Evolutionary conservation across 208 protist species (phyloP), one percentile per base, ranked within the genome.

Genomic region (Leishmania mexicana): DNA sequence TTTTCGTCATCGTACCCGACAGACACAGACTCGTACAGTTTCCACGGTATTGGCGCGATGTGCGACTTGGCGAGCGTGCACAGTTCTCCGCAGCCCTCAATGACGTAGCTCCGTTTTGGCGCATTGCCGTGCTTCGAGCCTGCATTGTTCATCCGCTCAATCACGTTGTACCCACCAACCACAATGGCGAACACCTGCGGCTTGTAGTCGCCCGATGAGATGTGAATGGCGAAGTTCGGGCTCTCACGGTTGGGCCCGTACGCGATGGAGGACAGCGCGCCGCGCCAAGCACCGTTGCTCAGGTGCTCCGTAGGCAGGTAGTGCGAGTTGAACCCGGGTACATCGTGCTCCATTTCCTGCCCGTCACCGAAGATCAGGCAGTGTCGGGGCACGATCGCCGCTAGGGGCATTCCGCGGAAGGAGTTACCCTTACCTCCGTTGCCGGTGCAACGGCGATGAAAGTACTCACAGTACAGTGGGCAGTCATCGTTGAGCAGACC

Each of bases 381-480:
- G 79, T 95, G 92, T 2, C 91, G 88, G 24, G 93, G 94, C 53
- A 96, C 87, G 73, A 95, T 91, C 4, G 94, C 92, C 72, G 84
- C 81, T 42, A 97, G 80, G 17, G 82, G 86, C 91, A 96, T 94
- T 3, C 94, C 94, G 38, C 94, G 91, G 84, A 97, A 97, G 5
- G 92, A 95, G 40, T 93, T 90, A 51, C 90, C 91, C 15, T 78
- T 89, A 40, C 87, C 92, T 60, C 93, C 94, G 83, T 76, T 94
- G 38, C 90, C 92, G 35, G 93, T 96, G 90, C 94, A 97, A 54
- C 87, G 82, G 64, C 94, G 84, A 78, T 97, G 94, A 75, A 97
- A 97, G 87, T 97, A 96, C 84, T 97, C 93, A 80, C 94, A 97
- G 87, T 97, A 97, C 31, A 96, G 83, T 0, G 94, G 94, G 83